Evolutionary conservation across 176 grass and related monocot genomes (phyloP).

Genomic region (Alloteropsis semialata): DNA sequence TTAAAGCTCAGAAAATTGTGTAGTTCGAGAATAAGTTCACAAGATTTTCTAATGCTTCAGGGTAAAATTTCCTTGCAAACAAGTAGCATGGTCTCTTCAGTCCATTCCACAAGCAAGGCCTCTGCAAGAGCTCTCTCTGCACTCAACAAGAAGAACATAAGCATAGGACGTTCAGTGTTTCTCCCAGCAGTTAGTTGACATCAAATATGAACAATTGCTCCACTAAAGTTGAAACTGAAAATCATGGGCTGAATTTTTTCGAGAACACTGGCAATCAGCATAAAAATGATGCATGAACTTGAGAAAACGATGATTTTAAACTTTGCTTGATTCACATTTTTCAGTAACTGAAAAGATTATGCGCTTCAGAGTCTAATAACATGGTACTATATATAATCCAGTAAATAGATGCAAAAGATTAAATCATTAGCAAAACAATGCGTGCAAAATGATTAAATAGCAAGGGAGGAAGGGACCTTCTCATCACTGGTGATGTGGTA

Average conservation of each 20-base stretch:
- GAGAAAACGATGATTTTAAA: not conserved
- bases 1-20: slow-evolving; percentile 41
- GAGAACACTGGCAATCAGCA: not conserved
- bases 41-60: slow-evolving; percentile 47
- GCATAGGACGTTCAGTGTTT: not conserved
- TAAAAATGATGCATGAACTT: not conserved
- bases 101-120: slow-evolving; percentile 60
- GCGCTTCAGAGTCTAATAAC: not conserved
- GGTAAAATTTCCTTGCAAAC: slow-evolving; percentile 62
- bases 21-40: slow-evolving; percentile 59
- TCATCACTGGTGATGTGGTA: slow-evolving; percentile 73
- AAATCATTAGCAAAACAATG: not conserved
- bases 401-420: not conserved
- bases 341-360: not conserved
- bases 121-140: slow-evolving; percentile 41
- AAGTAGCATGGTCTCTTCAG: slow-evolving; percentile 59
- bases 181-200: not conserved
- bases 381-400: not conserved
- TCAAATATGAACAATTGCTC: not conserved
- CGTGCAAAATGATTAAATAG: not conserved
- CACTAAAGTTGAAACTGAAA: not conserved
- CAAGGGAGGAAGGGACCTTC: slow-evolving; percentile 29
- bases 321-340: not conserved
- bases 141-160: not conserved
- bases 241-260: not conserved